A percentile compares a stretch with the other conserved stretches of the same genome.
phyloP scores from a whole-genome alignment of 2,329 filamentous ascomycete species.

The Fusarium heterosporum region DNA sequence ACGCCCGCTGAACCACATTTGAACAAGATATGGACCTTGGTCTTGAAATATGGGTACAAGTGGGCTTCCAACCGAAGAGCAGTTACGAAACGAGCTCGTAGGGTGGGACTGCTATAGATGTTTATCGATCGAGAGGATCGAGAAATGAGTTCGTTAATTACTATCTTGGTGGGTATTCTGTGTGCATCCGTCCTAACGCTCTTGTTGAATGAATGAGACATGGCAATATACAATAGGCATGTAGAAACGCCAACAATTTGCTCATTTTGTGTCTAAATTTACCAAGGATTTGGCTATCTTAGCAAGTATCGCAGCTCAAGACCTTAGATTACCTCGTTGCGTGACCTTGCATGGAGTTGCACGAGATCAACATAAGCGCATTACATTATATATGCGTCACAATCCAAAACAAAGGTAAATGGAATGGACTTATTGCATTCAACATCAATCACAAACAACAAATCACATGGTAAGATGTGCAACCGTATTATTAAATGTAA shows the following conservation, averaged over 20 bases:
- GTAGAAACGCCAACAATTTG: too few species aligned
- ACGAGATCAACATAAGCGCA: too few species aligned
- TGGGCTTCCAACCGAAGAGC: neutral
- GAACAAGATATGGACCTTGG: neutral
- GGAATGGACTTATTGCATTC: too few species aligned
- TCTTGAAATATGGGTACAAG: constrained; percentile 6
- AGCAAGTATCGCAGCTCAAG: too few species aligned
- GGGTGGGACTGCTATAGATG: neutral
- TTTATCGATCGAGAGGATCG: neutral
- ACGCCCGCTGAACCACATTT: constrained; percentile 7
- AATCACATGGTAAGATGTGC: neutral
- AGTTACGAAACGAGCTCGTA: neutral
- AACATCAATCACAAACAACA: neutral
- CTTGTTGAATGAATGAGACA: neutral
- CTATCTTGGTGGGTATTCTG: neutral
- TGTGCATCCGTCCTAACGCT: neutral
- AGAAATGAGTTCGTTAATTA: neutral
- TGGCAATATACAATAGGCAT: too few species aligned
- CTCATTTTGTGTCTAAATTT: too few species aligned
- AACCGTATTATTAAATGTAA: neutral
- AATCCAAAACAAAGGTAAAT: too few species aligned
- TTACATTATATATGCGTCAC: too few species aligned
- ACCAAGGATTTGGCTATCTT: too few species aligned
- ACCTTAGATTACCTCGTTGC: too few species aligned
- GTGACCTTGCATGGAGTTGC: too few species aligned